Evolutionary conservation across 768 basidiomycete genomes (phyloP).

Genomic region (Glaciozyma martinii): DNA sequence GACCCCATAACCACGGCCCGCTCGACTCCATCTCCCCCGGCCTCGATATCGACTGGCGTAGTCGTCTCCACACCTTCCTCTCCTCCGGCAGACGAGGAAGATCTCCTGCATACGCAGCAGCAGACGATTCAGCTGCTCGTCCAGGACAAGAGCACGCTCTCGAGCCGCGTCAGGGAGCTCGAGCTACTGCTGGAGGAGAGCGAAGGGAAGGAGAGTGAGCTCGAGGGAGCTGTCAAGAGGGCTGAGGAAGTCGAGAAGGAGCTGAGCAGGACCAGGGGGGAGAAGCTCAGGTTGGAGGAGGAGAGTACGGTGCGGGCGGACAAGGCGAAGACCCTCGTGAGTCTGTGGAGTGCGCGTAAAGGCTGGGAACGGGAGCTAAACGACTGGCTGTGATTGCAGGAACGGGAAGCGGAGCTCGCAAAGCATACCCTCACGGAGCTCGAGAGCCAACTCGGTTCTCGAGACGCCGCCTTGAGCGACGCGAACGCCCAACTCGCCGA

Average conservation of each 20-base stretch:
- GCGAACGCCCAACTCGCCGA: conserved; percentile 2
- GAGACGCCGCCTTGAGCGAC: conserved; percentile 4
- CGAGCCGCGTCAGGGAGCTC: conserved; percentile 27
- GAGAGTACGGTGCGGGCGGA: neutral
- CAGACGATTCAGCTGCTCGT: conserved; percentile 70
- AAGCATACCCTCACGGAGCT: conserved; percentile 13
- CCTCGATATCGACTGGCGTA: conserved; percentile 21
- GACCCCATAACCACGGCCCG: neutral
- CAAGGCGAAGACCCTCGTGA: conserved; percentile 4
- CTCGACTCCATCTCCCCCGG: conserved; percentile 10
- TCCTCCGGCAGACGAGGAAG: neutral
- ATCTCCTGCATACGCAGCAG: conserved; percentile 43
- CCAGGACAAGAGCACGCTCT: conserved; percentile 57
- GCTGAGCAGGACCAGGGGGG: neutral
- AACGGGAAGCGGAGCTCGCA: conserved; percentile 48
- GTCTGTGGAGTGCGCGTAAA: neutral
- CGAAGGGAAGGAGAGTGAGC: neutral
- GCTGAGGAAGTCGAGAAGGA: neutral
- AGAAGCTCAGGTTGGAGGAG: neutral
- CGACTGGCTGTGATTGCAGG: conserved; percentile 43
- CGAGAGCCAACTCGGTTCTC: conserved; percentile 9
- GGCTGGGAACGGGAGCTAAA: neutral
- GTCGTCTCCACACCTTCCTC: conserved; percentile 20
- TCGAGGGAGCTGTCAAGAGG: neutral
- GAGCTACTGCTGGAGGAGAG: conserved; percentile 7